Evolutionary conservation across 2,329 filamentous ascomycete species (phyloP), one percentile per base, ranked within the genome.

Genomic region (Sclerotinia borealis): DNA sequence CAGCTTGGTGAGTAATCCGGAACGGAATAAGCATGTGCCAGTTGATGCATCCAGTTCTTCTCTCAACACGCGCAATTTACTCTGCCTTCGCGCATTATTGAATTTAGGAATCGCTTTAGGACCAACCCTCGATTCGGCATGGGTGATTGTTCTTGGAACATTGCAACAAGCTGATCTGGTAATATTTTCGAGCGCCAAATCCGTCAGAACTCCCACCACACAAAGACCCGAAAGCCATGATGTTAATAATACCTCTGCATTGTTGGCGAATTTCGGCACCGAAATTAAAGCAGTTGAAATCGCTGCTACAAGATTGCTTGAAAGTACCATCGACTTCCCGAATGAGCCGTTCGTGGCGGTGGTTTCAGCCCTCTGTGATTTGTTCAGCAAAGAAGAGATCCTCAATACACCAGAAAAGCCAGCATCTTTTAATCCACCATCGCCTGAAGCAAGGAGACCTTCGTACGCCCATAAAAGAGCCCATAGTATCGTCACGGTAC

Each of bases 31-130:
- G 45, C 84, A 86, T 61, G 76, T 77, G 3, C 87, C 85, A 0
- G 74, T 84, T 7, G 89, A 91, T 75, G 70, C 77, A 34, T 72
- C 75, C 63, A 64, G 69, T 76, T 0, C 79, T 80, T 61, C 85
- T 4, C 80, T 98, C 10, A 96, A 92, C 68, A 93, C 92, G 3
- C 85, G 95, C 9, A 98, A 99, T 72, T 79, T 99, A 4, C 80
- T 98, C 1, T 99, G 95, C 71, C 79, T 99, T 49, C 83, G 96
- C 71, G 95, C 95, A 36, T 80, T 99, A 19, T 79, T 99, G n/a
- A 99, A 99, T 70, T 78, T 99, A 4, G 95, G 95, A 2, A 99
- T 98, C 71, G 95, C 95, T 2, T 78, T 99, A 1, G 95, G 95
- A 0, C 92, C 95, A 3, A 96, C 92, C 0, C 80, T 99, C 0